A percentile compares a stretch with the other conserved stretches of the same genome.
Evolutionary conservation across 352 stramenopile species (phyloP).

Genomic region (Phytophthora podocarpi): DNA sequence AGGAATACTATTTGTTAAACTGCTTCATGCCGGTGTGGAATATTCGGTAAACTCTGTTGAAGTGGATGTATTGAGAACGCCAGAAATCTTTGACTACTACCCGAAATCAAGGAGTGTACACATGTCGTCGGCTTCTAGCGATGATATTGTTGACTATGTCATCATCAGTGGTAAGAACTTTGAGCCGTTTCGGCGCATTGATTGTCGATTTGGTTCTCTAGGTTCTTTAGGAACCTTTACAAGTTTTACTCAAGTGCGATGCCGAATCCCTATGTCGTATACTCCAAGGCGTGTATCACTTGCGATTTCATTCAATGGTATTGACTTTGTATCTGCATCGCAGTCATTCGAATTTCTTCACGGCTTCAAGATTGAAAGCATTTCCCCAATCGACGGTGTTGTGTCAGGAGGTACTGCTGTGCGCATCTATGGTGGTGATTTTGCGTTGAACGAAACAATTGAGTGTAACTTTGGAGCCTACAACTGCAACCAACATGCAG

Average conservation of each 20-base stretch:
- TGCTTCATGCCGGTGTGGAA: constrained; percentile 23
- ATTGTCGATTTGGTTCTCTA: constrained; percentile 39
- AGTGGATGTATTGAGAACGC: constrained; percentile 30
- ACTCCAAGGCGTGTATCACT: constrained; percentile 31
- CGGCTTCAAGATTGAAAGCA: constrained; percentile 31
- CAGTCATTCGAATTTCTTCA: constrained; percentile 46
- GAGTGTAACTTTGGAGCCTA: constrained; percentile 52
- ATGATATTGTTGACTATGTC: constrained; percentile 15
- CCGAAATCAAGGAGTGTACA: constrained; percentile 27
- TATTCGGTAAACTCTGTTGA: constrained; percentile 34
- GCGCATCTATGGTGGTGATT: constrained; percentile 57
- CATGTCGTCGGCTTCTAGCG: not conserved
- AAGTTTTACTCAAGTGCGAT: constrained; percentile 41
- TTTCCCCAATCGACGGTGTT: constrained; percentile 54
- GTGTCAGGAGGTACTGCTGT: constrained; percentile 66
- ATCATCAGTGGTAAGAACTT: constrained; percentile 55
- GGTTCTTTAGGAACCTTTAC: constrained; percentile 41
- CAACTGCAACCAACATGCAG: constrained; percentile 21
- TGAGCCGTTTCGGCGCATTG: constrained; percentile 38
- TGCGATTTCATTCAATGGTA: constrained; percentile 68
- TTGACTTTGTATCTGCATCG: constrained; percentile 50
- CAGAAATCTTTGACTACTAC: constrained; percentile 39
- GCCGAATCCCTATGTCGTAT: constrained; percentile 40
- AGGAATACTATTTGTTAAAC: constrained; percentile 12
- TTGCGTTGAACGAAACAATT: constrained; percentile 47